Percentiles rank a stretch among this genome's conserved stretches.
phyloP scores from a whole-genome alignment of 441 rosid species.

The Eruca vesicaria region DNA sequence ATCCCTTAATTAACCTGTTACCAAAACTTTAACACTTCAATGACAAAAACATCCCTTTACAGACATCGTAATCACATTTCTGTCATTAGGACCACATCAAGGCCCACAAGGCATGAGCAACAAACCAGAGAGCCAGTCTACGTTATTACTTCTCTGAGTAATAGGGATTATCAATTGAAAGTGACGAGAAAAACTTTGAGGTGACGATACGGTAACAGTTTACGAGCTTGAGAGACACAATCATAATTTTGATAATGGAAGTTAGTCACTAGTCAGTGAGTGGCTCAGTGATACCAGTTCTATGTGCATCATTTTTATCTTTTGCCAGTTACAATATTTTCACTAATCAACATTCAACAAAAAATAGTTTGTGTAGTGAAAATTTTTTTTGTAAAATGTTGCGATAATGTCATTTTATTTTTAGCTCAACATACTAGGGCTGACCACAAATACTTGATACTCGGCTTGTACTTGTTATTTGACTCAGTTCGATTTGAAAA shows the following conservation, averaged over 20 bases:
- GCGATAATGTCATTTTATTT: neutral
- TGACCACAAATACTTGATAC: no score
- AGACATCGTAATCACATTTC: neutral
- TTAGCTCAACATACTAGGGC: no score
- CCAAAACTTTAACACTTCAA: neutral
- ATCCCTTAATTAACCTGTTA: neutral
- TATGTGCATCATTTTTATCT: conserved; percentile 21
- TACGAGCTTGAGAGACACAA: neutral
- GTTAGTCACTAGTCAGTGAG: no score
- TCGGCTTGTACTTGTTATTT: no score
- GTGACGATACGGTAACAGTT: neutral
- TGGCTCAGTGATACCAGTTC: conserved; percentile 15
- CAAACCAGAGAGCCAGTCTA: conserved; percentile 7
- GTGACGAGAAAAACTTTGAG: conserved; percentile 13
- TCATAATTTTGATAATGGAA: neutral
- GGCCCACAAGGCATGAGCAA: conserved; percentile 2
- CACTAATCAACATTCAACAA: conserved; percentile 4
- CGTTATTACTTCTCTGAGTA: neutral
- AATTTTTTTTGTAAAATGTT: neutral
- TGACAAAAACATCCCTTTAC: neutral
- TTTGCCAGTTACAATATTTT: conserved; percentile 14
- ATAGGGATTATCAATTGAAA: neutral
- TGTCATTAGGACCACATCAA: conserved; percentile 9
- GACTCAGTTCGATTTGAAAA: no score
- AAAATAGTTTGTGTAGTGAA: conserved; percentile 2